These are phyloP conservation scores for Trametes sanguinea DNA, from an alignment of 768 basidiomycete species.

Conservation along the genomic window DNA sequence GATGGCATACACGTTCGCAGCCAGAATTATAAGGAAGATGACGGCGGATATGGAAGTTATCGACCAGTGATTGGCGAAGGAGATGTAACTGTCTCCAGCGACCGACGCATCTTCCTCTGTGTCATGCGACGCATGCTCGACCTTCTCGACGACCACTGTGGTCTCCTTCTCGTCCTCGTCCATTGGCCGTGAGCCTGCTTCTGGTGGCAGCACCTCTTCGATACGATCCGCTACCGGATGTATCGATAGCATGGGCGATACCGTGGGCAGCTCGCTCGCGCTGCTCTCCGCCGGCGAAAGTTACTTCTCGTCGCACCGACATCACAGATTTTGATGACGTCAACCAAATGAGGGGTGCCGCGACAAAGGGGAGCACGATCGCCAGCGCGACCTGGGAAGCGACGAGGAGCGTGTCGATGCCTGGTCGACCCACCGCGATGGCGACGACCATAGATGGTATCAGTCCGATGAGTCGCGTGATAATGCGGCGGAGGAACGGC, in stretches of 20 bases:
- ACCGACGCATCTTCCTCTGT: background rate
- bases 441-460: constrained; percentile 84
- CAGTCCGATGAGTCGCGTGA: constrained; percentile 80
- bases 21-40: constrained; percentile 65
- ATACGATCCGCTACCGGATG: constrained; percentile 1
- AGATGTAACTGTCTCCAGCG: constrained; percentile 41
- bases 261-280: background rate
- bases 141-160: constrained; percentile 16
- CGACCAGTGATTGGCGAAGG: constrained; percentile 64
- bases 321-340: constrained; percentile 70
- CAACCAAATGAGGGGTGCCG: constrained; percentile 73
- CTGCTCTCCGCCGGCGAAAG: constrained; percentile 2
- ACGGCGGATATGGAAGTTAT: constrained; percentile 48
- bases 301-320: constrained; percentile 49
- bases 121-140: constrained; percentile 7
- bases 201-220: constrained; percentile 1
- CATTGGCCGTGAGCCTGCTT: background rate
- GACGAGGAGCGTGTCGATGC: constrained; percentile 77
- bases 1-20: constrained; percentile 78
- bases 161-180: constrained; percentile 4
- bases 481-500: constrained; percentile 73
- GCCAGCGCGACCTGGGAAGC: constrained; percentile 83
- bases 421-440: constrained; percentile 65
- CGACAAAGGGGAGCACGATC: constrained; percentile 81
- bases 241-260: background rate